phyloP scores from a whole-genome alignment of 805 yeast genomes.

The Tetrapisispora phaffii region DNA sequence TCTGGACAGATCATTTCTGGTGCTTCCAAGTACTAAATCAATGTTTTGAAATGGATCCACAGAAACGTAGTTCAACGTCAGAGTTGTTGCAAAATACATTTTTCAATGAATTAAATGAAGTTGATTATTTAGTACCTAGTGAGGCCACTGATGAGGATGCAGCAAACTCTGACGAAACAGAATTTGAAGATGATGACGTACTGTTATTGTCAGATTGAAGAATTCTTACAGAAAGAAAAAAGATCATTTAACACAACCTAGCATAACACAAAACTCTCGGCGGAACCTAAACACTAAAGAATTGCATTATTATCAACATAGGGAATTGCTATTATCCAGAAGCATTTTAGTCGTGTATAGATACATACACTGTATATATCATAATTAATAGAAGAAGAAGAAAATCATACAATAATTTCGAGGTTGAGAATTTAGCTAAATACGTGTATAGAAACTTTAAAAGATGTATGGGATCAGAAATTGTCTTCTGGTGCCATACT shows the following conservation, averaged over 20 bases:
- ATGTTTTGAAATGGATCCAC: conserved; percentile 50
- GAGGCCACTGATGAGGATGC: conserved; percentile 25
- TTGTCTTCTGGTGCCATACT: conserved; percentile 71
- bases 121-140: conserved; percentile 10
- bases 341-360: neutral
- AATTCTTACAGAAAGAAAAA: neutral
- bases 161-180: conserved; percentile 11
- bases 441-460: conserved; percentile 21
- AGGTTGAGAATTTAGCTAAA: no score
- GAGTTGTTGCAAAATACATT: conserved; percentile 50
- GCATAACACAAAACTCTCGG: neutral
- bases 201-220: conserved; percentile 16
- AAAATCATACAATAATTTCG: no score
- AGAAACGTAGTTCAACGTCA: conserved; percentile 46
- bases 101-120: conserved; percentile 37
- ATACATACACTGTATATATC: neutral
- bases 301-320: neutral
- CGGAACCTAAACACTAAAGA: neutral
- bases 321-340: neutral
- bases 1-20: conserved; percentile 31
- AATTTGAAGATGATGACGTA: conserved; percentile 18
- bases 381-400: neutral
- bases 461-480: conserved; percentile 69
- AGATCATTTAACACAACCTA: neutral
- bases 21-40: conserved; percentile 47